A percentile compares a stretch with the other conserved stretches of the same genome.
phyloP scores from a whole-genome alignment of 1,284 basidiomycete species.

The Marasmius fiardii region DNA sequence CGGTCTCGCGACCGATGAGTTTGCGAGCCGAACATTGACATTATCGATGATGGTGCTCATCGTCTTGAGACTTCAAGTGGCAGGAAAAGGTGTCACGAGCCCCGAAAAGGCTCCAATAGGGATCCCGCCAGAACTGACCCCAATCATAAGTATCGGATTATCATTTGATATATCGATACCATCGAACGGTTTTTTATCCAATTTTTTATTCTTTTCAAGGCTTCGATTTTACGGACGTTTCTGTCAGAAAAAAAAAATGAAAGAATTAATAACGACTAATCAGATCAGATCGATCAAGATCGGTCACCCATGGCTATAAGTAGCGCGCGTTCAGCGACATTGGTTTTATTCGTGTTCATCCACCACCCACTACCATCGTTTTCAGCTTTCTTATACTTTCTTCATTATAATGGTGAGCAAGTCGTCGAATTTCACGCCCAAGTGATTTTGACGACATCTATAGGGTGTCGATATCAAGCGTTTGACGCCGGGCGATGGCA shows the following conservation, averaged over 20 bases:
- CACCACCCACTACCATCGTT: conserved; percentile 7
- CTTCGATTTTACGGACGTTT: not conserved
- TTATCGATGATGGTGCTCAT: too few relatives aligned
- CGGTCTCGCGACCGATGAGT: too few relatives aligned
- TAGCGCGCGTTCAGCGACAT: not conserved
- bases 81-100: too few relatives aligned
- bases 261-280: not conserved
- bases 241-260: not conserved
- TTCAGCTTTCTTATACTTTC: conserved; percentile 3
- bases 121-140: too few relatives aligned
- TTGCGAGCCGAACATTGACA: too few relatives aligned
- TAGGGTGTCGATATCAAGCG: conserved; percentile 44
- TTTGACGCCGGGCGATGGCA: conserved; percentile 41
- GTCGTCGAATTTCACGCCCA: not conserved
- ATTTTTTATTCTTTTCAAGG: not conserved
- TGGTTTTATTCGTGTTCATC: conserved; percentile 13
- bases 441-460: not conserved
- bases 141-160: too few relatives aligned
- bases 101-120: too few relatives aligned
- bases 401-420: conserved; percentile 21
- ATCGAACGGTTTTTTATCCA: not conserved
- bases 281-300: not conserved
- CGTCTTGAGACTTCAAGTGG: too few relatives aligned
- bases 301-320: not conserved
- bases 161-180: too few relatives aligned